Evolutionary conservation across 305 asterid genomes (phyloP).

Genomic region (Salvia sclarea): DNA sequence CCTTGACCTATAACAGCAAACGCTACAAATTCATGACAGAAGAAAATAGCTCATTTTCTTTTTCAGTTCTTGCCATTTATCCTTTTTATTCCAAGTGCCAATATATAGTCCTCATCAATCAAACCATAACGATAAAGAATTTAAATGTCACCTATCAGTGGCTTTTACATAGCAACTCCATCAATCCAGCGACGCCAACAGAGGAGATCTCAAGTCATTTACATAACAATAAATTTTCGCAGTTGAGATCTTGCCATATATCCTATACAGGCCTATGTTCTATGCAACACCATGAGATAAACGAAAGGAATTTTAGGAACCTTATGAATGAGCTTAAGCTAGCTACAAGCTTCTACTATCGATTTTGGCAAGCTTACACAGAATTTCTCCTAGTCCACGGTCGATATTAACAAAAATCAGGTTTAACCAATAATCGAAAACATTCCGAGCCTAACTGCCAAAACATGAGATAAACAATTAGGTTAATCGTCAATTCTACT

Average conservation of each 20-base stretch:
- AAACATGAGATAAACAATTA: too few species aligned
- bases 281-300: too few species aligned
- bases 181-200: neutral
- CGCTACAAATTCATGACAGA: slow-evolving; percentile 11
- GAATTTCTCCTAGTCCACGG: neutral
- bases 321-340: neutral
- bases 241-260: too few species aligned
- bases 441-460: neutral
- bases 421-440: neutral
- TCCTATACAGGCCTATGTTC: too few species aligned
- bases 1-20: slow-evolving; percentile 59
- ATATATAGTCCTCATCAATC: too few species aligned
- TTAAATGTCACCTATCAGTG: slow-evolving; percentile 4
- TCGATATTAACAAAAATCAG: neutral
- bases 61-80: neutral
- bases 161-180: too few species aligned
- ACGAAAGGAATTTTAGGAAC: neutral
- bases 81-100: neutral
- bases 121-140: neutral
- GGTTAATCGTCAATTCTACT: too few species aligned
- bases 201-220: slow-evolving; percentile 11
- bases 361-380: neutral
- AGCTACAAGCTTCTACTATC: neutral
- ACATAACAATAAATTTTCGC: too few species aligned
- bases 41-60: neutral